Evolutionary conservation across 2,329 filamentous ascomycete species (phyloP), one percentile per base, ranked within the genome.

Genomic region (Orbilia blumenaviensis): DNA sequence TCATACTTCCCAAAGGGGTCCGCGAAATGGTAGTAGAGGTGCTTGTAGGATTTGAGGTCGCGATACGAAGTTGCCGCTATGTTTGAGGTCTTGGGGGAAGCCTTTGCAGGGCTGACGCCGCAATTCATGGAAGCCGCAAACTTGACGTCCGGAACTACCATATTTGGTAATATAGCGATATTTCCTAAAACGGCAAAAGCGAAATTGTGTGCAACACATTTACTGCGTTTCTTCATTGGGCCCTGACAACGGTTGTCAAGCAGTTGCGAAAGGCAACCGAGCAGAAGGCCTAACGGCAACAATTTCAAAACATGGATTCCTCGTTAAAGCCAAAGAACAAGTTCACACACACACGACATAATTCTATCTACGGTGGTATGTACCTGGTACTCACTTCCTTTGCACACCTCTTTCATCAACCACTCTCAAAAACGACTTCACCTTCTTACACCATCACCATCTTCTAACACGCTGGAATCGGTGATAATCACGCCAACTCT

Each of bases 221-320:
- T n/a, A 2, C 21, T 21, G 23, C n/a, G 21, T 36, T 46, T 10
- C 66, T 27, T 21, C 32, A 44, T 61, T 61, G 38, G 56, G 34
- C 38, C 34, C 25, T 75, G 56, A 44, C 72, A 76, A 76, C 72
- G 23, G 72, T 76, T 76, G 72, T 38, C 72, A 69, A 25, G 72
- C 41, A 23, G 9, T 44, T 29, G 21, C 18, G n/a, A 25, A 27
- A 48, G 25, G 8, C 42, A 29, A 62, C 38, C 44, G 34, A 10
- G 16, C 66, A 18, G 32, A 42, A 38, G 52, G 27, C 52, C 46
- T 42, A 34, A 44, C 52, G 16, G 42, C 56, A n/a, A 23, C 52
- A 52, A 46, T 25, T 60, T 48, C 62, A 68, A 75, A 68, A 68
- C 71, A 75, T 44, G 38, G 34, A 18, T 27, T 21, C 44, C 34